Evolutionary conservation across 2,329 filamentous ascomycete genomes (phyloP).

Genomic region (Trichoderma sp.): DNA sequence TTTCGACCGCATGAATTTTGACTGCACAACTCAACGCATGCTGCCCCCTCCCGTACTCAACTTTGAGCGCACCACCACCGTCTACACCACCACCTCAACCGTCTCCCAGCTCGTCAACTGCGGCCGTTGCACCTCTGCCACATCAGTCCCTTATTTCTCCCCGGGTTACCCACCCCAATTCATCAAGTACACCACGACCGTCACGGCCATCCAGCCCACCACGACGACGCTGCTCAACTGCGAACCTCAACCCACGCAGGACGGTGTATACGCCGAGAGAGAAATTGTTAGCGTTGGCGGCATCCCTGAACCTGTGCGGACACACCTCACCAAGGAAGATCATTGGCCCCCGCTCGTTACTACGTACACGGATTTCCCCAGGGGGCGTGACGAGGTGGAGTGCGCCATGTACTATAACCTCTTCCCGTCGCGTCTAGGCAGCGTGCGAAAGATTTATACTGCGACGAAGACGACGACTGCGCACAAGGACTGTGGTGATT

Average conservation of each 20-base stretch:
- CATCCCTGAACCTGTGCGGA: background rate
- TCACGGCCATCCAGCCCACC: constrained; percentile 21
- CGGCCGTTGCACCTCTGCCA: constrained; percentile 25
- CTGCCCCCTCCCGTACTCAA: background rate
- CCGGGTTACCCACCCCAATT: constrained; percentile 25
- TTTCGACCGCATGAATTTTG: background rate
- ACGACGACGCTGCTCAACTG: constrained; percentile 22
- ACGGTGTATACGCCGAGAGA: background rate
- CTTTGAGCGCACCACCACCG: constrained; percentile 19
- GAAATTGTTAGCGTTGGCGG: background rate
- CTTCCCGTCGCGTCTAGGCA: background rate
- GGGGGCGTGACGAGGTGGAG: background rate
- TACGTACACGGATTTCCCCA: background rate
- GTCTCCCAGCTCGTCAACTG: constrained; percentile 27
- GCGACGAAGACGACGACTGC: background rate
- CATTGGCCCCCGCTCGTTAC: background rate
- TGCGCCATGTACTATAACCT: background rate
- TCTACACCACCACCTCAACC: constrained; percentile 30
- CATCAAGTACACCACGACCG: constrained; percentile 25
- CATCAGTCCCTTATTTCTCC: background rate
- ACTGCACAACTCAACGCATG: constrained; percentile 22
- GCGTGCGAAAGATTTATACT: background rate
- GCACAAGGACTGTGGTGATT: background rate
- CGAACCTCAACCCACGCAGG: background rate
- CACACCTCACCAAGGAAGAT: background rate